These are phyloP conservation scores for Allomyces macrogynus DNA, from an alignment of 192 early-diverging fungal genomes.

Conservation along the genomic window DNA sequence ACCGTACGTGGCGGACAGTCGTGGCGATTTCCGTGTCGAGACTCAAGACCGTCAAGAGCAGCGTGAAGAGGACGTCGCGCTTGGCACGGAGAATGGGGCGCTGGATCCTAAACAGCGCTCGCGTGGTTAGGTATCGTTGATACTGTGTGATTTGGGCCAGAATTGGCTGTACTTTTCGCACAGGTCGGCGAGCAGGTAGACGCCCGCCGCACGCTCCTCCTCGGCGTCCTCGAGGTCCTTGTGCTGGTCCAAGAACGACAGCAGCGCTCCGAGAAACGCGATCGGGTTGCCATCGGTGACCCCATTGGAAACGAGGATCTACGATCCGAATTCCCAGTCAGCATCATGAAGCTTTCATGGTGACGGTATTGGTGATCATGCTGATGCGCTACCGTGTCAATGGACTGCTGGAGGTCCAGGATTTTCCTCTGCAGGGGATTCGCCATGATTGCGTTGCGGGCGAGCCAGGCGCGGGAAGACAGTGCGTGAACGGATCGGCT, in stretches of 20 bases:
- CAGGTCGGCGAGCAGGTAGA: background rate
- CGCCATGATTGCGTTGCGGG: background rate
- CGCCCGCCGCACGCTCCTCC: background rate
- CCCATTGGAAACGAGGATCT: background rate
- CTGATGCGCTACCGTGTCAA: background rate
- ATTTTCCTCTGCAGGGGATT: background rate
- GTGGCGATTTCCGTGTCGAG: background rate
- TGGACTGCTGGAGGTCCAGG: background rate
- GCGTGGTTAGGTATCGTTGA: too few species aligned
- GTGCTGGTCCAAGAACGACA: background rate
- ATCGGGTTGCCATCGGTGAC: background rate
- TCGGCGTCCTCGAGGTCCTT: background rate
- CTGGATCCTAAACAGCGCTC: background rate
- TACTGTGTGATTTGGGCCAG: too few species aligned
- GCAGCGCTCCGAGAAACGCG: background rate
- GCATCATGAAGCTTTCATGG: background rate
- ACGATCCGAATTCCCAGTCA: background rate
- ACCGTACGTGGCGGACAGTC: background rate
- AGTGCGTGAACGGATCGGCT: too few species aligned
- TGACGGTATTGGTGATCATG: background rate
- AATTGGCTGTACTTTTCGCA: background rate
- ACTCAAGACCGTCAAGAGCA: background rate
- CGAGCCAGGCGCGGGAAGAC: too few species aligned
- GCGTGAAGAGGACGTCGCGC: background rate
- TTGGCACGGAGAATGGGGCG: background rate